Percentiles rank a stretch among this genome's conserved stretches.
These are phyloP conservation scores for Xylariales sp. DNA, from an alignment of 2,329 filamentous ascomycete genomes.

Conservation along the genomic window DNA sequence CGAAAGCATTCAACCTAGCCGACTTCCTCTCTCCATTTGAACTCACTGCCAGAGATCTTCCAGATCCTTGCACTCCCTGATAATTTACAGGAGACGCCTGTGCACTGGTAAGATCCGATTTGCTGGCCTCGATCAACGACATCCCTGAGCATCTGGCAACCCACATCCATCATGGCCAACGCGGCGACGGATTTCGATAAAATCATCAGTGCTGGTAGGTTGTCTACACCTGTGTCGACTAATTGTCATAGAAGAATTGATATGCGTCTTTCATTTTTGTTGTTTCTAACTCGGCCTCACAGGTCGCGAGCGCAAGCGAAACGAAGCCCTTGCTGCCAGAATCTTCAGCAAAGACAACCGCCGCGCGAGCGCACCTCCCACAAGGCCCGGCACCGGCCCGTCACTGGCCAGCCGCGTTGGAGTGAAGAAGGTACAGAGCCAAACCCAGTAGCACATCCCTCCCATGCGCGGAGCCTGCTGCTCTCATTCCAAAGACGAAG, in stretches of 20 bases:
- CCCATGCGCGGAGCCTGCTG: slow-evolving; percentile 5
- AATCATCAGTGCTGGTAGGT: slow-evolving; percentile 48
- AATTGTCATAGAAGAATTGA: no score
- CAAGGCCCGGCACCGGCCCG: slow-evolving; percentile 42
- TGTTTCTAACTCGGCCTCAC: slow-evolving; percentile 1
- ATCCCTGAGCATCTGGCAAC: no score
- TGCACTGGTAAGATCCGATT: no score
- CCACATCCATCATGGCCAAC: slow-evolving; percentile 33
- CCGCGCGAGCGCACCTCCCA: slow-evolving; percentile 54
- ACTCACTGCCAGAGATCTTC: no score
- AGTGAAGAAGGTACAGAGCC: slow-evolving; percentile 58
- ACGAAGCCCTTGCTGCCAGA: slow-evolving; percentile 65
- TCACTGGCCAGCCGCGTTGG: slow-evolving; percentile 69
- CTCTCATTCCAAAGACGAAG: slow-evolving; percentile 6
- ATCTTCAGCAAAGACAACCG: slow-evolving; percentile 61
- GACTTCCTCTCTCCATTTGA: no score
- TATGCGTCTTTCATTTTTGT: no score
- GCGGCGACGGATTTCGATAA: slow-evolving; percentile 48
- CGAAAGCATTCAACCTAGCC: no score
- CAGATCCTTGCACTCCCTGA: no score
- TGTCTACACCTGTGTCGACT: no score
- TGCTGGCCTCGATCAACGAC: no score
- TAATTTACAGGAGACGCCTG: no score
- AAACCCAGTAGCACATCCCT: background rate
- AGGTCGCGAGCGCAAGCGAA: slow-evolving; percentile 67